These are phyloP conservation scores for Panicum virgatum DNA, from an alignment of 202 grass and related monocot genomes.

Conservation along the genomic window DNA sequence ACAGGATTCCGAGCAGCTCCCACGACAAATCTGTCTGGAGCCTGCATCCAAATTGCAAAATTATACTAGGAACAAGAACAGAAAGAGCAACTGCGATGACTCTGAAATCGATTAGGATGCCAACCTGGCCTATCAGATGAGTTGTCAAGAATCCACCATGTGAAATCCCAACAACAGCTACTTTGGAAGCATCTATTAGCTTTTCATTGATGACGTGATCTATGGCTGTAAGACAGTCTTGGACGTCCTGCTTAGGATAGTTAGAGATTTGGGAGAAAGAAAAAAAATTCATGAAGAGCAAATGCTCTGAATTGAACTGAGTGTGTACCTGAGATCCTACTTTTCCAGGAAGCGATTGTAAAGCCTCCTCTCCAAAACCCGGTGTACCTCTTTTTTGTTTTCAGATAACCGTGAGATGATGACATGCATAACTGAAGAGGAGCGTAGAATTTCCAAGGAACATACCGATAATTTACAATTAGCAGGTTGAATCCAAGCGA, in stretches of 20 bases:
- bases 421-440: not conserved
- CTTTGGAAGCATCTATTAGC: slow-evolving; percentile 61
- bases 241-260: slow-evolving; percentile 54
- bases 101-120: slow-evolving; percentile 14
- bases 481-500: slow-evolving; percentile 85
- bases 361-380: slow-evolving; percentile 89
- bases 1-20: slow-evolving; percentile 79
- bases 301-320: not conserved
- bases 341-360: slow-evolving; percentile 89
- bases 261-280: not conserved
- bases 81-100: not conserved
- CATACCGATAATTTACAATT: slow-evolving; percentile 81
- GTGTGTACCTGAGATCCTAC: slow-evolving; percentile 73
- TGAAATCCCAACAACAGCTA: slow-evolving; percentile 80
- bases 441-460: not conserved
- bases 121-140: slow-evolving; percentile 89
- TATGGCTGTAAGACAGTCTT: slow-evolving; percentile 71
- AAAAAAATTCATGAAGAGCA: not conserved
- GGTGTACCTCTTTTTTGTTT: slow-evolving; percentile 65
- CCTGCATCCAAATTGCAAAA: slow-evolving; percentile 38
- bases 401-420: slow-evolving; percentile 1
- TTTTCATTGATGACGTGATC: slow-evolving; percentile 62
- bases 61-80: not conserved
- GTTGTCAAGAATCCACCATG: slow-evolving; percentile 90
- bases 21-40: slow-evolving; percentile 69